These are phyloP conservation scores for Murraya paniculata DNA, from an alignment of 345 rosid genomes.

Conservation along the genomic window DNA sequence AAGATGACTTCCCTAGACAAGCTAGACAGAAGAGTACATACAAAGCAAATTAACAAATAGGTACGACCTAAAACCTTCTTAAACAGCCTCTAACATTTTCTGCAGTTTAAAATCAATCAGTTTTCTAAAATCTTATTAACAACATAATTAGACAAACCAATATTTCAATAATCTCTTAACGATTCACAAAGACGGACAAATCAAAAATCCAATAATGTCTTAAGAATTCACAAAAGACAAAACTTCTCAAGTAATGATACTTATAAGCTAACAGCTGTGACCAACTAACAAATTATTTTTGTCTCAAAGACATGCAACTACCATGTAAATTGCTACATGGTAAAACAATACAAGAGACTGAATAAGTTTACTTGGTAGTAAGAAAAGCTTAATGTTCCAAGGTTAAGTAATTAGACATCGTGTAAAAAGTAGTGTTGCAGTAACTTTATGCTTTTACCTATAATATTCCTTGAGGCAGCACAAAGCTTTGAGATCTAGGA, in stretches of 20 bases:
- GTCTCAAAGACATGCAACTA: background rate
- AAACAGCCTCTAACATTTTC: background rate
- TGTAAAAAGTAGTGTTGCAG: background rate
- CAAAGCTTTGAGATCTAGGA: background rate
- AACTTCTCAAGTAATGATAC: background rate
- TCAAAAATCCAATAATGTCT: background rate
- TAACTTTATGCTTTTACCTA: background rate
- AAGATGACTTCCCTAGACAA: constrained; percentile 3
- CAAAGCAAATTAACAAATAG: background rate
- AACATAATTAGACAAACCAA: background rate
- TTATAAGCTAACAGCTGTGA: background rate
- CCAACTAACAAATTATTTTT: background rate
- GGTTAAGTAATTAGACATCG: background rate
- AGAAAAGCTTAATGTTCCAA: background rate
- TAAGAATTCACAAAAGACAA: background rate
- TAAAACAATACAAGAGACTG: no score
- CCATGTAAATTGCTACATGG: background rate
- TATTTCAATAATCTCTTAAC: no score
- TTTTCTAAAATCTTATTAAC: background rate
- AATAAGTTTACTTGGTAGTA: background rate
- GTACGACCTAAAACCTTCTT: background rate
- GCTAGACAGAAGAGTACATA: background rate
- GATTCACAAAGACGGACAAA: no score
- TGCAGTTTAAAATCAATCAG: background rate
- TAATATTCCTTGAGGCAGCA: background rate